Conservation (phyloP, 192 early-diverging fungal genomes). For the Pecoramyces ruminantium region DNA sequence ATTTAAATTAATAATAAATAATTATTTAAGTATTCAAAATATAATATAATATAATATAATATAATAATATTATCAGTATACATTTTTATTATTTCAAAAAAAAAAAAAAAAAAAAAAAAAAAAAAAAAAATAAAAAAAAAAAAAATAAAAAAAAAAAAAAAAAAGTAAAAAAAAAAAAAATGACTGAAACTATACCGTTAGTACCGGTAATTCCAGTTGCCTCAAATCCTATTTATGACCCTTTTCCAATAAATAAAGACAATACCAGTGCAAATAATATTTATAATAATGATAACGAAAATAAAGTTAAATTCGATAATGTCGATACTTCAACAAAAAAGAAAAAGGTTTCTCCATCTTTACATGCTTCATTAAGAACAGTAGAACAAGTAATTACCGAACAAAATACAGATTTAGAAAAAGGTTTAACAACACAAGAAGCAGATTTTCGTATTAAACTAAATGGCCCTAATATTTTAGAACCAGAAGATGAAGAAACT, state of each 20-base stretch:
- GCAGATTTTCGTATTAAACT: conserved; percentile 15
- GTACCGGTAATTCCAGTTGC: neutral
- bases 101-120: no score
- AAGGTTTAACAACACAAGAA: conserved; percentile 21
- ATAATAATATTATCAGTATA: no score
- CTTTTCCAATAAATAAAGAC: neutral
- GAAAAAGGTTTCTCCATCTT: neutral
- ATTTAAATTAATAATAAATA: no score
- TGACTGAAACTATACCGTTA: neutral
- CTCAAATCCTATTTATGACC: neutral
- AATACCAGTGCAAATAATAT: neutral
- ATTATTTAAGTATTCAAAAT: no score
- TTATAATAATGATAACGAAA: neutral
- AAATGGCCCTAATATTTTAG: conserved; percentile 51
- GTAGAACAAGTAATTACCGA: neutral
- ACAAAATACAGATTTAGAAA: conserved; percentile 1
- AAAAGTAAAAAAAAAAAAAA: neutral
- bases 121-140: no score
- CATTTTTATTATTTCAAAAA: no score
- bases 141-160: no score
- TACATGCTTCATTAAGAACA: neutral
- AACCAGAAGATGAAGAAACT: conserved; percentile 44
- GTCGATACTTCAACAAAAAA: neutral
- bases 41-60: no score
- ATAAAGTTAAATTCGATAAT: neutral